Evolutionary conservation across 805 yeast genomes (phyloP), one percentile per base, ranked within the genome.

Genomic region (Hanseniaspora meyeri): DNA sequence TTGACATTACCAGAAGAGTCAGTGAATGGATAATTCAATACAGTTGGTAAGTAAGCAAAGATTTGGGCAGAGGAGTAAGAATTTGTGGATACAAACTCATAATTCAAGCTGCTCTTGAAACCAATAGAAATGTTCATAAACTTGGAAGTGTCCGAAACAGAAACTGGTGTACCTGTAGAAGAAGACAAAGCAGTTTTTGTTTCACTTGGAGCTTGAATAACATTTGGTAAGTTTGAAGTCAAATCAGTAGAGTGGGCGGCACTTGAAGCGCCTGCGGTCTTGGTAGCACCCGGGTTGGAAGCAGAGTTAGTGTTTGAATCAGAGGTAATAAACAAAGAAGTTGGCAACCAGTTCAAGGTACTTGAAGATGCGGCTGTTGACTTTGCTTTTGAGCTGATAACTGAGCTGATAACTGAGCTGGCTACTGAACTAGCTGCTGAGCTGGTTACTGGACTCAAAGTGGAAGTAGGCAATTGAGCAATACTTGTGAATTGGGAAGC

Each of bases 21-120:
- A 14, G 71, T 66, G 62, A 87, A 82, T 57, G 95, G 90, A 64
- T 70, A 77, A 0, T 74, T 70, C 57, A 91, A 72, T 16, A 84
- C 85, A 39, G 69, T 69, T n/a, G 97, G 97, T 64, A 93, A 75
- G 68, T 82, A 89, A 64, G 75, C 81, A 62, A 66, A 70, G 27
- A 73, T 76, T 46, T 84, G 95, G 39, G 80, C 86, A 61, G 95
- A 86, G 60, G 98, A 88, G 66, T 76, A 86, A 59, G 95, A 87
- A 64, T 89, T 82, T 62, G 74, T 83, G 59, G 79, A 93, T 61
- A 93, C 86, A 62, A 89, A 89, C 63, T 87, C 87, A 70, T 90
- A 91, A 69, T 88, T 89, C 69, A 89, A 78, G 3, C 83, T 79
- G 58, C 80, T 70, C 63, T 82, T 81, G 74, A 91, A 91, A 12